phyloP scores from a whole-genome alignment of 352 stramenopile species.

The Hyaloperonospora arabidopsidis region DNA sequence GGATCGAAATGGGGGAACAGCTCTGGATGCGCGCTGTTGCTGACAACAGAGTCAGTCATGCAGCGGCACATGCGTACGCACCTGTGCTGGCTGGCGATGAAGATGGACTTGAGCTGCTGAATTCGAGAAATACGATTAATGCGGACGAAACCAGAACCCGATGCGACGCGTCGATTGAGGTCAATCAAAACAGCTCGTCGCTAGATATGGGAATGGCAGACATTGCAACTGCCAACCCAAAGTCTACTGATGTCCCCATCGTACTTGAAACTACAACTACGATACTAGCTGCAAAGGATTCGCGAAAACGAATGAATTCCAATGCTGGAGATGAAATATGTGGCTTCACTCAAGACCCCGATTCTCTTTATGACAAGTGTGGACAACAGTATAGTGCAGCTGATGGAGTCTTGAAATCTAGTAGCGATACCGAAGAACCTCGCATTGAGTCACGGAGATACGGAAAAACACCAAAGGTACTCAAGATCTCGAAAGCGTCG shows the following conservation, averaged over 20 bases:
- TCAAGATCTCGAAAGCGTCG: constrained; percentile 12
- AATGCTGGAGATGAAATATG: constrained; percentile 4
- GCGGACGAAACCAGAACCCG: neutral
- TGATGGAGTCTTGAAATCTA: constrained; percentile 1
- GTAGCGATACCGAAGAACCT: neutral
- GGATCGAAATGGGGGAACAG: constrained; percentile 30
- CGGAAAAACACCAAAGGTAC: constrained; percentile 19
- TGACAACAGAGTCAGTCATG: constrained; percentile 38
- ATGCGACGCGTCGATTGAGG: too few species aligned
- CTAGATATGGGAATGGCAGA: neutral
- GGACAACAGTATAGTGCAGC: neutral
- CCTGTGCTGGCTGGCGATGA: neutral
- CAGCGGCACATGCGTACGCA: constrained; percentile 21
- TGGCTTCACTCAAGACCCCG: constrained; percentile 3
- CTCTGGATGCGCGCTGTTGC: constrained; percentile 38
- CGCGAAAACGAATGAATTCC: constrained; percentile 1
- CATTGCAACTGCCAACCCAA: neutral
- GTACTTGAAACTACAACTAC: neutral
- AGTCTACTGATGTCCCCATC: neutral
- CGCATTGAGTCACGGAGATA: constrained; percentile 14
- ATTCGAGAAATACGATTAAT: neutral
- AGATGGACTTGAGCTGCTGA: neutral
- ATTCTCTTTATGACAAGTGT: neutral
- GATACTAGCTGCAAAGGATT: constrained; percentile 1
- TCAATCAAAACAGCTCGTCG: neutral